Evolutionary conservation across 306 rosid species (phyloP).

Genomic region (Erythrophleum fordii): DNA sequence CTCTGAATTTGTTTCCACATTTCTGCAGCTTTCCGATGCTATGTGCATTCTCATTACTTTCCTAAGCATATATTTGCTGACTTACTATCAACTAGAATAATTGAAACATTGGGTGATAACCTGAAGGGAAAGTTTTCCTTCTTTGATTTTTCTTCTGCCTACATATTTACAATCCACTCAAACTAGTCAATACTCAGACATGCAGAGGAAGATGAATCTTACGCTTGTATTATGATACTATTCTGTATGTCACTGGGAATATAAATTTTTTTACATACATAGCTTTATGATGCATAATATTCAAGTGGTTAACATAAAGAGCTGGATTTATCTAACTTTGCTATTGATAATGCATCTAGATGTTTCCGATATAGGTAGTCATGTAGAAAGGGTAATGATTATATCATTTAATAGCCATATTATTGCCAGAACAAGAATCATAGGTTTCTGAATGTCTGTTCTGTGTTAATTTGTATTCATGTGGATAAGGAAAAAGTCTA

Average conservation of each 20-base stretch:
- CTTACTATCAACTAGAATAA: neutral
- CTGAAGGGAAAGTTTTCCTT: neutral
- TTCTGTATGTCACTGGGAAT: neutral
- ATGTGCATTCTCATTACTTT: neutral
- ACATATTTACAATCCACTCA: neutral
- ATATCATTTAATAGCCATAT: slow-evolving; percentile 4
- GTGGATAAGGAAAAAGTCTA: no score
- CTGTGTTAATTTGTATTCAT: no score
- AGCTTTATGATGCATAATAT: slow-evolving; percentile 2
- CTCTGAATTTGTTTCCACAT: slow-evolving; percentile 9
- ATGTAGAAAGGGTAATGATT: neutral
- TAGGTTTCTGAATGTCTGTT: neutral
- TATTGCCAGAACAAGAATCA: neutral
- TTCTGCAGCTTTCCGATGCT: neutral
- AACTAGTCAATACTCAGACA: neutral
- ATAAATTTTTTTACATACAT: neutral
- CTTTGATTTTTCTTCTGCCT: slow-evolving; percentile 7
- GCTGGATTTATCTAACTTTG: neutral
- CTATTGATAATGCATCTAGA: neutral
- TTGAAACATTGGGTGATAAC: neutral
- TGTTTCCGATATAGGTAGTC: neutral
- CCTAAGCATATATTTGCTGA: neutral
- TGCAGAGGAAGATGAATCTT: neutral
- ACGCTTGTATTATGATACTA: neutral
- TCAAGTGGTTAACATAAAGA: neutral